Conservation (phyloP, 73 alveolate genomes). For the Tetrahymena borealis region DNA sequence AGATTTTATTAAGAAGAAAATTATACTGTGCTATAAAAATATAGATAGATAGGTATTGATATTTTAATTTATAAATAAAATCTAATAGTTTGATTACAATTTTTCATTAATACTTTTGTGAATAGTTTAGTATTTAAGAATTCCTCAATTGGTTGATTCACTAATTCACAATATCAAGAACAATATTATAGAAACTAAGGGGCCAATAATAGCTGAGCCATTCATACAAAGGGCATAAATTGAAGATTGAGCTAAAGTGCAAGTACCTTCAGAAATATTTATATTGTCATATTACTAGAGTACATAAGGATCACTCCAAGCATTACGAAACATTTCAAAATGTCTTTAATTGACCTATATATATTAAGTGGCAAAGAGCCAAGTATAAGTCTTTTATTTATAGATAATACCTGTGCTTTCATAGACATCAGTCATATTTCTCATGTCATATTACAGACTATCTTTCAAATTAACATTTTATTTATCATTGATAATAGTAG, state of each 20-base stretch:
- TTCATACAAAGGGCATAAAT: neutral
- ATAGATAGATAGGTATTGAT: too few relatives aligned
- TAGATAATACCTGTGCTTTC: neutral
- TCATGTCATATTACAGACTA: neutral
- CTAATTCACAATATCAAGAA: too few relatives aligned
- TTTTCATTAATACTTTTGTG: too few relatives aligned
- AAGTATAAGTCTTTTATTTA: neutral
- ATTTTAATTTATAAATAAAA: too few relatives aligned
- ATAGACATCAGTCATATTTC: neutral
- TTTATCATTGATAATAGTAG: neutral
- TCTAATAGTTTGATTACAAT: too few relatives aligned
- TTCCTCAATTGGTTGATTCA: too few relatives aligned
- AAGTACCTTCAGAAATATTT: neutral
- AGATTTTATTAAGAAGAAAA: too few relatives aligned
- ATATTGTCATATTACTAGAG: neutral
- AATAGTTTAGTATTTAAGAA: too few relatives aligned
- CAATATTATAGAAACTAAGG: neutral
- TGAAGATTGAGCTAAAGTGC: neutral
- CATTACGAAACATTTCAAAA: neutral
- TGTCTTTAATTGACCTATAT: neutral
- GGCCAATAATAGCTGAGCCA: neutral
- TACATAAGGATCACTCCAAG: neutral
- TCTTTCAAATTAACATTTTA: neutral
- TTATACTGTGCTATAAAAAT: too few relatives aligned
- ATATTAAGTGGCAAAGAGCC: neutral